Percentiles rank a stretch among this genome's conserved stretches.
These are phyloP conservation scores for Torulaspora delbrueckii DNA, from an alignment of 805 yeast genomes.

Conservation along the genomic window DNA sequence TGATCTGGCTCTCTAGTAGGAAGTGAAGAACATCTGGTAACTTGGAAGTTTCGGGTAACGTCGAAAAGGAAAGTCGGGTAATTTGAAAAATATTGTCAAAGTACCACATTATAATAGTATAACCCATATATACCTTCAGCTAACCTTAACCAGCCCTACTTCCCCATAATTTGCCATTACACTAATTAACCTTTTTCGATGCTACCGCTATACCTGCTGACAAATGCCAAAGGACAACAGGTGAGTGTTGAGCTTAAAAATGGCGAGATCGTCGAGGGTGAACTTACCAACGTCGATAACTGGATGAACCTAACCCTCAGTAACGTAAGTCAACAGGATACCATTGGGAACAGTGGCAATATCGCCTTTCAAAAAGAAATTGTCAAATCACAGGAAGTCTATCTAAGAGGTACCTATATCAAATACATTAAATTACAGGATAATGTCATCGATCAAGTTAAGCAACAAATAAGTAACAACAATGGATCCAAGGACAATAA, in stretches of 20 bases:
- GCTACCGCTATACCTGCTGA: conserved; percentile 89
- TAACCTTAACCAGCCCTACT: too few species aligned
- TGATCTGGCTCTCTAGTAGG: too few species aligned
- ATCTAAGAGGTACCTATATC: conserved; percentile 81
- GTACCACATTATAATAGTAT: background rate
- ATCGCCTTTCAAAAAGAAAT: conserved; percentile 42
- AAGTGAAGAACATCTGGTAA: too few species aligned
- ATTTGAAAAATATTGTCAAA: background rate
- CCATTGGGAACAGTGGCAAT: conserved; percentile 10
- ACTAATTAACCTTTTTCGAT: too few species aligned
- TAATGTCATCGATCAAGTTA: conserved; percentile 69
- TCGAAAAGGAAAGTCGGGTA: background rate
- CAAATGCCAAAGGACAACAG: conserved; percentile 85
- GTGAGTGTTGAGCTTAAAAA: conserved; percentile 84
- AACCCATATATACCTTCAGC: too few species aligned
- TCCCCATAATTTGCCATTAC: too few species aligned
- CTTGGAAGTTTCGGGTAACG: too few species aligned
- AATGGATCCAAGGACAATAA: conserved; percentile 38
- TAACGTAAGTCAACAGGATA: conserved; percentile 49
- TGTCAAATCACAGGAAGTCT: conserved; percentile 65
- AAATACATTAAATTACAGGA: conserved; percentile 73
- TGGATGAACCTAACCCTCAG: conserved; percentile 91
- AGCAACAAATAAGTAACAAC: conserved; percentile 54
- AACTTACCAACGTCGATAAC: conserved; percentile 77
- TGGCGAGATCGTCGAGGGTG: conserved; percentile 86